Evolutionary conservation across 495 filamentous ascomycete genomes (phyloP).

Genomic region (Mytilinidion resinicola): DNA sequence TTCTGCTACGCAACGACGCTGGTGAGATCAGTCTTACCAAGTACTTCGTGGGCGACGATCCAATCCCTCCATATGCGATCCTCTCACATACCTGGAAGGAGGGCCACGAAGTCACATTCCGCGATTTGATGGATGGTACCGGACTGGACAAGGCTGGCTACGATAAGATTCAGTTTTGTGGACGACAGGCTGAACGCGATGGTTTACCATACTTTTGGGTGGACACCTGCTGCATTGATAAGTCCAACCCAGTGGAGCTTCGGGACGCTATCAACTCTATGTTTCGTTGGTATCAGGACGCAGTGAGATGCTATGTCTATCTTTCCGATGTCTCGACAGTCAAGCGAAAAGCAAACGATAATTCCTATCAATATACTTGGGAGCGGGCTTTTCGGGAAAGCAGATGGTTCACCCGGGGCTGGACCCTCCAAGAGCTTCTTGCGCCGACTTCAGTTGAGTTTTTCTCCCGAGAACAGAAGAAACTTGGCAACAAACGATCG

Average conservation of each 20-base stretch:
- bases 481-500: no score
- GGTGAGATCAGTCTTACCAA: slow-evolving; percentile 5
- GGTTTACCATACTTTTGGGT: slow-evolving; percentile 12
- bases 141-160: slow-evolving; percentile 2
- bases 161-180: slow-evolving; percentile 9
- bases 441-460: no score
- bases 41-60: background rate
- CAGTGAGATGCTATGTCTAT: no score
- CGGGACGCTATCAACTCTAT: slow-evolving; percentile 18
- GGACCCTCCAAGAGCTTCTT: no score
- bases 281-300: no score
- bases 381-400: no score
- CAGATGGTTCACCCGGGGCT: no score
- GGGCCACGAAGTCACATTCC: slow-evolving; percentile 5
- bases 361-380: no score
- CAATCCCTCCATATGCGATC: slow-evolving; percentile 7
- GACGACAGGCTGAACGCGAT: slow-evolving; percentile 1
- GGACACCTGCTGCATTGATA: no score
- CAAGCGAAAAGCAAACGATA: no score
- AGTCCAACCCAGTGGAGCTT: slow-evolving; percentile 7
- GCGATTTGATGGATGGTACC: background rate
- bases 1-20: background rate
- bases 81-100: slow-evolving; percentile 9
- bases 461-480: no score
- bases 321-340: no score